Evolutionary conservation across 805 yeast species (phyloP), one percentile per base, ranked within the genome.

Genomic region (Candida silvatica): DNA sequence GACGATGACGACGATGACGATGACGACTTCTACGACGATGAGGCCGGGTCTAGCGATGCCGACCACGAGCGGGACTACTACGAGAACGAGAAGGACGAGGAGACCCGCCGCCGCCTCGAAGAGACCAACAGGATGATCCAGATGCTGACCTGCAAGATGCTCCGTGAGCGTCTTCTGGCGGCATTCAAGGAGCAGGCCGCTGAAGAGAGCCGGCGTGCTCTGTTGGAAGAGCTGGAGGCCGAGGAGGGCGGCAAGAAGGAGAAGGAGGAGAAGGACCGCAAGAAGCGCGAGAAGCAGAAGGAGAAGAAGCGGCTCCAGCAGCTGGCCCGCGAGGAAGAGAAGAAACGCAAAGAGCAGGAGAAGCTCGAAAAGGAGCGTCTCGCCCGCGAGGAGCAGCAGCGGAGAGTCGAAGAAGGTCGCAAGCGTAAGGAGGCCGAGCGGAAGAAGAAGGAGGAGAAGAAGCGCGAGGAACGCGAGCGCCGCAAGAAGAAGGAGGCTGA

Each of bases 181-280:
- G 84, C 94, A 0, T 87, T 79, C 51, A 81, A 82, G 41, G 88
- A 80, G 47, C 80, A 76, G 43, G 73, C 81, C 32, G 88, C 95
- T 9, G 85, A 80, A 40, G 92, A 82, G 46, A 67, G 79, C 38
- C 69, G 80, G 8, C 61, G 67, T 38, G 71, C 69, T 39, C 64
- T 81, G 42, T 64, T 81, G 39, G 75, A 69, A 49, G 90, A 81
- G 48, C 61, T 80, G 30, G 87, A 80, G 44, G 78, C 75, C 6
- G 90, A 80, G 55, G 80, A 77, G 42, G 61, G 60, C 32, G 74
- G 76, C 31, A 71, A 76, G 54, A 76, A 70, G 49, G 82, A 74
- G 34, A 74, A 70, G 40, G 83, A 78, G 47, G 73, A 77, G 51
- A 77, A 76, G 52, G 80, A 79, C 46, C 67, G 66, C 51, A 64